phyloP scores from a whole-genome alignment of 306 rosid genomes.

The Cicer arietinum region DNA sequence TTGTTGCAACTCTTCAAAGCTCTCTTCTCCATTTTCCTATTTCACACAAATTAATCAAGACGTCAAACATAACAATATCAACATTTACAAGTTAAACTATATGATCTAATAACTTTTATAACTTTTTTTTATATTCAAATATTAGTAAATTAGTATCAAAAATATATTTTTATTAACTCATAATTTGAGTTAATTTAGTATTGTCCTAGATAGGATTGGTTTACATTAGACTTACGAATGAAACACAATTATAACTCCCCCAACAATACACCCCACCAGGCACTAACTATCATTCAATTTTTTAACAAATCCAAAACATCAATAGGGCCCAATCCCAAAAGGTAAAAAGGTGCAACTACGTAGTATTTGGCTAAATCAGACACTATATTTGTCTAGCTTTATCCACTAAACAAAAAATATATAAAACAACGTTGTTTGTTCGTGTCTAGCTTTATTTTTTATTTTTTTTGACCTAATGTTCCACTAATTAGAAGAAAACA shows the following conservation, averaged over 20 bases:
- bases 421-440: conserved; percentile 25
- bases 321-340: conserved; percentile 10
- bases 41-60: not conserved
- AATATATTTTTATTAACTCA: no score
- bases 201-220: no score
- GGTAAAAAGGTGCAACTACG: conserved; percentile 25
- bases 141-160: no score
- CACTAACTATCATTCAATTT: conserved; percentile 12
- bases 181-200: no score
- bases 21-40: conserved; percentile 81
- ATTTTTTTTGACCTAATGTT: conserved; percentile 7
- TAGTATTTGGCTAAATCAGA: conserved; percentile 46
- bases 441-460: conserved; percentile 11
- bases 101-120: no score
- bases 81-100: no score
- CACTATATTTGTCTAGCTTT: conserved; percentile 32
- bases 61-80: no score
- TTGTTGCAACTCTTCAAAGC: conserved; percentile 82
- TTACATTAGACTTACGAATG: no score
- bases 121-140: no score
- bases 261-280: not conserved
- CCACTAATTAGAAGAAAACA: conserved; percentile 14
- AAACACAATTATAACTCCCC: not conserved
- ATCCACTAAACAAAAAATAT: conserved; percentile 35
- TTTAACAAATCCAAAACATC: not conserved